Evolutionary conservation across 2,329 filamentous ascomycete genomes (phyloP).

Genomic region (Stemphylium lycopersici): DNA sequence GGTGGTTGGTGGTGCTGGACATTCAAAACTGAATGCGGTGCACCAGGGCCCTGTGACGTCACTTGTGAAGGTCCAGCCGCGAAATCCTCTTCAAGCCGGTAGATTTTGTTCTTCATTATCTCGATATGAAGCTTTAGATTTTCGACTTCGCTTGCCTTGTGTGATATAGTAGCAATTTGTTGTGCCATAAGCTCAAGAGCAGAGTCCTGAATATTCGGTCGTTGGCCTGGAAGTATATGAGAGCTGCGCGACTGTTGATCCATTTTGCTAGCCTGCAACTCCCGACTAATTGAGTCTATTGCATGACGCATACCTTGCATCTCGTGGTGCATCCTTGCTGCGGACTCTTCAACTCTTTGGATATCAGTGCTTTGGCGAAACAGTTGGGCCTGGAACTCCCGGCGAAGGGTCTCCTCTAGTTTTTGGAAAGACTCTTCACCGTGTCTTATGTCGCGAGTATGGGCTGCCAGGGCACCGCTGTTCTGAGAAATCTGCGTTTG

Average conservation of each 20-base stretch:
- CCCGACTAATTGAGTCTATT: slow-evolving; percentile 46
- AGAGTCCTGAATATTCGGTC: slow-evolving; percentile 37
- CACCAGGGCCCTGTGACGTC: not conserved
- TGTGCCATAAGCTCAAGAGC: slow-evolving; percentile 55
- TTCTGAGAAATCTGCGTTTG: slow-evolving; percentile 58
- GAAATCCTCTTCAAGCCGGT: slow-evolving; percentile 45
- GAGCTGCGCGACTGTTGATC: slow-evolving; percentile 22
- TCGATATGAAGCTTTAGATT: slow-evolving; percentile 55
- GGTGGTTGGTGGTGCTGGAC: slow-evolving; percentile 5
- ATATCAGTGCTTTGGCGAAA: slow-evolving; percentile 42
- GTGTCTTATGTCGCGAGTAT: slow-evolving; percentile 39
- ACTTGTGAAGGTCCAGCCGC: slow-evolving; percentile 10
- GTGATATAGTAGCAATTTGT: slow-evolving; percentile 49
- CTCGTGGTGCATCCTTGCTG: slow-evolving; percentile 50
- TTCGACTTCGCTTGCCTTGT: slow-evolving; percentile 55
- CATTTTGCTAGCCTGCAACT: slow-evolving; percentile 33
- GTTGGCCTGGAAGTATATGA: slow-evolving; percentile 3
- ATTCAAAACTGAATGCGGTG: slow-evolving; percentile 3
- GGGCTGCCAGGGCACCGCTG: slow-evolving; percentile 45
- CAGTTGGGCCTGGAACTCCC: slow-evolving; percentile 42
- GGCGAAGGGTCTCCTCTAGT: slow-evolving; percentile 48
- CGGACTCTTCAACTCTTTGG: slow-evolving; percentile 49
- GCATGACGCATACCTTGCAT: slow-evolving; percentile 47
- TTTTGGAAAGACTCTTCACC: slow-evolving; percentile 35
- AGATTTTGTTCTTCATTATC: slow-evolving; percentile 55